phyloP scores from a whole-genome alignment of 305 asterid species.

The Fraxinus sp. region DNA sequence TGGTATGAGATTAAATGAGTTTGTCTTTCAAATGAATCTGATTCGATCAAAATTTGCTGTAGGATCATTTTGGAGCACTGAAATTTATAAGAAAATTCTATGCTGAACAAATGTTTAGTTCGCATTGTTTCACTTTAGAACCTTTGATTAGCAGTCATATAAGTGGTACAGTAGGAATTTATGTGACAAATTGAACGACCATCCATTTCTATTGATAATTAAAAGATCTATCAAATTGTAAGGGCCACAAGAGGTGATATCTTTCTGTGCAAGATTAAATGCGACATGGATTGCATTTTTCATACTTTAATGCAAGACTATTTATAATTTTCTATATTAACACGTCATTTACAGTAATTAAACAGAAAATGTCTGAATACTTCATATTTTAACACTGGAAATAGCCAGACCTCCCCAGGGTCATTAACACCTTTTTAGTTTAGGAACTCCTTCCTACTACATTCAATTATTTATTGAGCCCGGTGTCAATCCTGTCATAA shows the following conservation, averaged over 20 bases:
- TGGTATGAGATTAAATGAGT: background rate
- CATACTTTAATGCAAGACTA: constrained; percentile 7
- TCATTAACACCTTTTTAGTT: background rate
- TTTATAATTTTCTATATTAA: constrained; percentile 14
- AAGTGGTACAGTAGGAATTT: background rate
- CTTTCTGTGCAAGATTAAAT: background rate
- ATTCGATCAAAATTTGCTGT: background rate
- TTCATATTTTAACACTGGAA: background rate
- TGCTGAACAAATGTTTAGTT: background rate
- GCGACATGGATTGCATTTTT: background rate
- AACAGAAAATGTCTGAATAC: background rate
- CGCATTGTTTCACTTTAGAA: background rate
- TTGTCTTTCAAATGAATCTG: background rate
- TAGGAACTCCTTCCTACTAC: background rate
- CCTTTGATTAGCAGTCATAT: background rate
- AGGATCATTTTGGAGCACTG: background rate
- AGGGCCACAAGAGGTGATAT: background rate
- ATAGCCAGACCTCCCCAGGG: background rate
- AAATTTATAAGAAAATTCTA: background rate
- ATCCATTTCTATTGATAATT: background rate
- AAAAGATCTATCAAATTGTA: background rate
- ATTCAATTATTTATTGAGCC: background rate
- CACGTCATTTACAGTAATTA: constrained; percentile 1
- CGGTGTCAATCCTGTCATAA: background rate
- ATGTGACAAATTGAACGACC: background rate